Base-by-base conservation (phyloP, 1,139 yeast species). In the Zygosaccharomyces sapae region DNA sequence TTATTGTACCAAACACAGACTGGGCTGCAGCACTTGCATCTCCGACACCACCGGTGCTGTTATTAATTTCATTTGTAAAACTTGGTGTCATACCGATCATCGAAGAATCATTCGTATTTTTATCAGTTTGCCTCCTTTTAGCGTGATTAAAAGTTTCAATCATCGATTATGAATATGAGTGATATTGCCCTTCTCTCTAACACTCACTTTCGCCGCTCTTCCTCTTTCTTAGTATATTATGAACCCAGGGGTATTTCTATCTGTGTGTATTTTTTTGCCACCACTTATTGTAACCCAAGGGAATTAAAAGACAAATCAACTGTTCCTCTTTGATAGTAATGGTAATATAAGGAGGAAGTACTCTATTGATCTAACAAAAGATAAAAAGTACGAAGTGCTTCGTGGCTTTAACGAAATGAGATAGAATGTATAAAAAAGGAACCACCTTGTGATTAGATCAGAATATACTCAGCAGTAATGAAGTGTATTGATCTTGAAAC, bases 131-230 rank as follows among this genome's bases (percentile, higher is more conserved):
- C 10, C 18, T 37, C 40, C 40, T 37, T 20, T 25, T 30, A 20
- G 40, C 19, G 20, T 37, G 40, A 13, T 37, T 37, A 13, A 37
- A 37, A 22, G 40, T 37, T 24, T 37, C 40, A 19, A 37, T 37
- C 40, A 37, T 37, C 29, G 27, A 37, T 24, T 22, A 4, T 30
- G 5, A 37, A 27, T 37, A 10, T 25, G 22, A 27, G 18, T 19
- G 8, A 18, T 16, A 10, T 10, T n/a, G n/a, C n/a, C n/a, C n/a
- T n/a, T n/a, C n/a, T n/a, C n/a, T n/a, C n/a, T n/a, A n/a, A n/a
- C n/a, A n/a, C n/a, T n/a, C n/a, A n/a, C n/a, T n/a, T n/a, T n/a
- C n/a, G n/a, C n/a, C n/a, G n/a, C n/a, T n/a, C n/a, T n/a, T n/a
- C n/a, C n/a, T n/a, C n/a, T n/a, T n/a, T n/a, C n/a, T n/a, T n/a